Evolutionary conservation across 2,329 filamentous ascomycete species (phyloP), one percentile per base, ranked within the genome.

Genomic region (Verticillium isaacii): DNA sequence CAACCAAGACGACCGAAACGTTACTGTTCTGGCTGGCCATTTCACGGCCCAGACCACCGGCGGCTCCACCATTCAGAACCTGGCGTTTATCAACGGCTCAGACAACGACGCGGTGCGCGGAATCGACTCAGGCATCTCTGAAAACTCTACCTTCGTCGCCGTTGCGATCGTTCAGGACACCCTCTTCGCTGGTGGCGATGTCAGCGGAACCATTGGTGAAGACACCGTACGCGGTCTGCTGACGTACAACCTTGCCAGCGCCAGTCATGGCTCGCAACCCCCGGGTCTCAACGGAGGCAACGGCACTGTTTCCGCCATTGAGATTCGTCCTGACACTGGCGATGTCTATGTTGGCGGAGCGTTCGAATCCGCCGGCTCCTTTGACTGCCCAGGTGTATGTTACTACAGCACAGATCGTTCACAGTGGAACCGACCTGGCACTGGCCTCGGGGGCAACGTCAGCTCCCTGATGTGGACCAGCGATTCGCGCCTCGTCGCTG

Each of bases 1-100:
- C 73, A 85, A 83, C 45, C 80, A 83, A 17, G 85, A 86, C 65
- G 80, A 79, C 62, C 84, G 86, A 65, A 97, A 97, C 74, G 82
- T 96, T 61, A 98, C 95, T 0, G 85, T 98, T 45, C 81, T 98
- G 32, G 95, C 89, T 57, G 95, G 95, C 1, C 92, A 93, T 69
- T 99, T 99, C 72, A 85, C 85, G 8, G 88, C 91, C 1, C 85
- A 81, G 34, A 85, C 85, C 15, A 83, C 83, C 8, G 85, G 93
- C 67, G 91, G 88, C 25, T 87, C 89, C 3, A 81, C 82, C 5
- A 82, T 97, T 63, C 82, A 92, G 66, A 98, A 97, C 69, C 79
- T 99, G 17, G 81, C 90, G 41, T 85, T 99, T 66, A 86, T 98
- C 64, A 91, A 97, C 73, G 89, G 89, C 54, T 85, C 86, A n/a